Conservation (phyloP, 164 flowering plant genomes). For the Nymphaea colorata region DNA sequence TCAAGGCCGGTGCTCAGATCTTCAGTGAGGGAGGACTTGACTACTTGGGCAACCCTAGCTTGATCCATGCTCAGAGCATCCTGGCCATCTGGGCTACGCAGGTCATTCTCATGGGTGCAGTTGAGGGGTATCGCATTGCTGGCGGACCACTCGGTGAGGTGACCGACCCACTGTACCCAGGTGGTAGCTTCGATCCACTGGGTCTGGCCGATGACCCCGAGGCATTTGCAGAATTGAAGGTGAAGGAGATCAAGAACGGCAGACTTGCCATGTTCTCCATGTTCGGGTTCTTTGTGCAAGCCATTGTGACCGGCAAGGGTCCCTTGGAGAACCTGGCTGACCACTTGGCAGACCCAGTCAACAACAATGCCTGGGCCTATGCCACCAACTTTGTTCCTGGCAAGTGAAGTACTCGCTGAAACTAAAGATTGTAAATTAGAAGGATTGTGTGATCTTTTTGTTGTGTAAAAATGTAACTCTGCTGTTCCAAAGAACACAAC, state of each 20-base stretch:
- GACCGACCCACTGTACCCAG: constrained; percentile 12
- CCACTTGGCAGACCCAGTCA: constrained; percentile 12
- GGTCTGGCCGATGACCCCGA: constrained; percentile 12
- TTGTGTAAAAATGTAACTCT: too few relatives aligned
- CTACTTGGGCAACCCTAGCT: constrained; percentile 14
- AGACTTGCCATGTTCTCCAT: constrained; percentile 12
- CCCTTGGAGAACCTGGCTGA: constrained; percentile 13
- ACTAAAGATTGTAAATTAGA: too few relatives aligned
- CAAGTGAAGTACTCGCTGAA: neutral
- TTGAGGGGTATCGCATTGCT: constrained; percentile 12
- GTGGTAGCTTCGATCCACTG: constrained; percentile 12
- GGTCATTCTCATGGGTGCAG: constrained; percentile 13
- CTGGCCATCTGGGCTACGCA: constrained; percentile 13
- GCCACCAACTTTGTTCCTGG: constrained; percentile 14
- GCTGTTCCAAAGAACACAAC: too few relatives aligned
- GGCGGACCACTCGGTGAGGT: constrained; percentile 14
- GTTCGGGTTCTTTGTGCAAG: constrained; percentile 14
- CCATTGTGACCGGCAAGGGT: constrained; percentile 11
- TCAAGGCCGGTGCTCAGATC: constrained; percentile 13
- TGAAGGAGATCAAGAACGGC: constrained; percentile 15
- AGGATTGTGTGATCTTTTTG: too few relatives aligned
- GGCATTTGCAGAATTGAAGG: constrained; percentile 12
- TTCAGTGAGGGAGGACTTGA: constrained; percentile 15
- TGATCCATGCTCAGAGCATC: constrained; percentile 14
- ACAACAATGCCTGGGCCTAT: constrained; percentile 14